Percentiles rank a stretch among this genome's conserved stretches.
These are phyloP conservation scores for Aspergillus hortae DNA, from an alignment of 2,329 filamentous ascomycete species.

Conservation along the genomic window DNA sequence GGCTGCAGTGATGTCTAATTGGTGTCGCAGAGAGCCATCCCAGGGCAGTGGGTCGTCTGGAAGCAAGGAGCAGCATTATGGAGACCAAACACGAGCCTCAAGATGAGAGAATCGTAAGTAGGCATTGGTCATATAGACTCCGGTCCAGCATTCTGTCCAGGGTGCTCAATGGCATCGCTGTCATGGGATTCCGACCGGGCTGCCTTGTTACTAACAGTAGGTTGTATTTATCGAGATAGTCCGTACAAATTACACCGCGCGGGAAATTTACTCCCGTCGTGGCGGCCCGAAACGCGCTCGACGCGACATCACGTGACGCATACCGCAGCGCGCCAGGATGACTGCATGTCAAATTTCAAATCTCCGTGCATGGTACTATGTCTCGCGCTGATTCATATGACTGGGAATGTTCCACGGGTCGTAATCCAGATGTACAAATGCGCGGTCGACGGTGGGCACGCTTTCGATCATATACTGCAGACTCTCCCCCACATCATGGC, in stretches of 20 bases:
- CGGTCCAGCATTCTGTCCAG: no score
- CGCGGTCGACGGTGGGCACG: conserved; percentile 39
- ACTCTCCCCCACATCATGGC: conserved; percentile 59
- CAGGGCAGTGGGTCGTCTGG: neutral
- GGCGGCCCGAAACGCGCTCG: conserved; percentile 1
- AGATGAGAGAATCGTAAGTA: neutral
- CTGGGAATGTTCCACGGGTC: conserved; percentile 42
- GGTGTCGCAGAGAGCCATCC: neutral
- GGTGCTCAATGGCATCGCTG: no score
- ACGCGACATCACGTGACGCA: conserved; percentile 4
- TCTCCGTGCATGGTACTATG: neutral
- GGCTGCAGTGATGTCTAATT: neutral
- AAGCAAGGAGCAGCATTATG: neutral
- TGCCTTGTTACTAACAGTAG: no score
- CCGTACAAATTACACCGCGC: neutral
- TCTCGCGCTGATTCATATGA: conserved; percentile 34
- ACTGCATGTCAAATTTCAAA: neutral
- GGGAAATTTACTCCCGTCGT: neutral
- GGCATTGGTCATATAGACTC: no score
- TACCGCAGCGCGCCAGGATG: neutral
- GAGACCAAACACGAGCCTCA: neutral
- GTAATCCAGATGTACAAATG: conserved; percentile 52
- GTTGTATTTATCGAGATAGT: neutral
- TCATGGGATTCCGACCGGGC: no score
- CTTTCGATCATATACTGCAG: conserved; percentile 61